Evolutionary conservation across 2,329 filamentous ascomycete genomes (phyloP).

Genomic region (Boeremia exigua): DNA sequence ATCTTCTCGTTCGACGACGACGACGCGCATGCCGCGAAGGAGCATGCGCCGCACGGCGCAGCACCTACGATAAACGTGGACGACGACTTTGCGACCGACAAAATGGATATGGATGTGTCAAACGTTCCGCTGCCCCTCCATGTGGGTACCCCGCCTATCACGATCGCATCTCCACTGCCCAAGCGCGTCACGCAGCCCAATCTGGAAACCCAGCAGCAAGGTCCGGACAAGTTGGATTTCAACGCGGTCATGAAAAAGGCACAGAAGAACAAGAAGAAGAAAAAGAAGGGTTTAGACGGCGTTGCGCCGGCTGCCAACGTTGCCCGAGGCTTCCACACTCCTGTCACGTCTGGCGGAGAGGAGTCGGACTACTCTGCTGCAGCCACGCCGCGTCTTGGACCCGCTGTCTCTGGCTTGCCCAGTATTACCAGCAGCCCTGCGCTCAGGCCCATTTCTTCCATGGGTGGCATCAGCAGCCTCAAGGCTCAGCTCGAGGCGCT

Average conservation of each 20-base stretch:
- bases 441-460: constrained; percentile 56
- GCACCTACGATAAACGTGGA: constrained; percentile 18
- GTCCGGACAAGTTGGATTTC: constrained; percentile 47
- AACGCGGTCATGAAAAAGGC: constrained; percentile 47
- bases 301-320: constrained; percentile 41
- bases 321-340: constrained; percentile 59
- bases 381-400: constrained; percentile 51
- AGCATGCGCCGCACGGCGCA: constrained; percentile 16
- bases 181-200: constrained; percentile 34
- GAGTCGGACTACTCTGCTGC: constrained; percentile 58
- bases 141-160: constrained; percentile 46
- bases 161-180: constrained; percentile 42
- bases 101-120: constrained; percentile 36
- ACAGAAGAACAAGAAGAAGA: constrained; percentile 49
- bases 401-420: constrained; percentile 51
- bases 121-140: constrained; percentile 23
- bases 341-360: constrained; percentile 60
- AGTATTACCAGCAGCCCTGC: constrained; percentile 61
- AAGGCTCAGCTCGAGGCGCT: constrained; percentile 82
- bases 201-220: constrained; percentile 31
- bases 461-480: constrained; percentile 79
- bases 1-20: constrained; percentile 47
- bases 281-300: constrained; percentile 41
- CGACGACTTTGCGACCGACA: constrained; percentile 26
- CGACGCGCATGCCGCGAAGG: constrained; percentile 33